Evolutionary conservation across 352 stramenopile species (phyloP), one percentile per base, ranked within the genome.

Genomic region (Phytophthora kernoviae): DNA sequence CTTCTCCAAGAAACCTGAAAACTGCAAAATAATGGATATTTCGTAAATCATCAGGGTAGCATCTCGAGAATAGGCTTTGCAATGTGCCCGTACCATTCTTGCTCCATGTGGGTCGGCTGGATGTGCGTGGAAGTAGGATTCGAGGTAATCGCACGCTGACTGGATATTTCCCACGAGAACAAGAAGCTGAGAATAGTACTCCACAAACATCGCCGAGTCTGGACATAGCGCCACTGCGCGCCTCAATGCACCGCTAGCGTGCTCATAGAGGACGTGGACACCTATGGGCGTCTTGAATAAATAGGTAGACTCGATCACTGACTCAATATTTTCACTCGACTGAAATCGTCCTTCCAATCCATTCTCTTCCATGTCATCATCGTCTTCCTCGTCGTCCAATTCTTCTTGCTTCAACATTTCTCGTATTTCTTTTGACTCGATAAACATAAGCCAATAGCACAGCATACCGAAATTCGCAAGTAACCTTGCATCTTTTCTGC

Each of bases 381-480:
- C 64, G 9, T 73, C 50, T 0, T 70, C 66, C 5, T 77, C 56
- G 1, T 72, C 52, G 0, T 63, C 61, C 14, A 71, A 46, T 15
- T 65, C 37, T 60, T 79, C 66, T 14, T 60, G 65, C 42, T 66
- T 68, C 2, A 88, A 76, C 39, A 73, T 73, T 14, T 79, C 62
- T 20, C 85, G 82, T 1, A 94, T 50, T 39, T 90, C 77, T 49
- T 70, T 68, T 12, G 83, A 91, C 54, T 94, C 86, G 41, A 91
- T 77, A 46, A 94, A 79, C 21, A 94, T 65, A 26, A 94, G 67
- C 86, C 86, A 94, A 49, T 93, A 94, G 61, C 86, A 93, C 30
- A 94, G 47, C 41, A 91, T 81, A 0, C 86, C 86, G 58, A 93
- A 92, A 42, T 77, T 86, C 20, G 73, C 78, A 18, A 91, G 61